Evolutionary conservation across 2,329 filamentous ascomycete genomes (phyloP).

Genomic region (Bipolaris victoriae): DNA sequence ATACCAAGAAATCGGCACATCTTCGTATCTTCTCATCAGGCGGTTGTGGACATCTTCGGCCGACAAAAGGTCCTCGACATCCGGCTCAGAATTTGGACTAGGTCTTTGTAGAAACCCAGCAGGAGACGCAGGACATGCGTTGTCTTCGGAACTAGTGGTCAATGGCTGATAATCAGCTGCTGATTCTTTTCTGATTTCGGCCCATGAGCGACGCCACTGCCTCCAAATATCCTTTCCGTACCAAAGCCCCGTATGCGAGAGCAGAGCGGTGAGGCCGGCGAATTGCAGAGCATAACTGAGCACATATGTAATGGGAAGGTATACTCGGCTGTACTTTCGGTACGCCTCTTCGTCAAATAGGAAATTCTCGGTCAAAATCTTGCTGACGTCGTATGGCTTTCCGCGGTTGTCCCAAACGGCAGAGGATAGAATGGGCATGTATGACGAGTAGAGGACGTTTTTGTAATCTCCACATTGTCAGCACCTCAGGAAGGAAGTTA

Average conservation of each 20-base stretch:
- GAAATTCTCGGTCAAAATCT: conserved; percentile 78
- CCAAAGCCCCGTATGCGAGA: conserved; percentile 84
- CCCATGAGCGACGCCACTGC: conserved; percentile 73
- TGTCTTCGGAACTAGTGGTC: conserved; percentile 43
- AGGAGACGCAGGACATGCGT: conserved; percentile 29
- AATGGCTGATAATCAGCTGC: conserved; percentile 45
- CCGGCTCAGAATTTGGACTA: conserved; percentile 46
- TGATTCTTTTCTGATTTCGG: conserved; percentile 60
- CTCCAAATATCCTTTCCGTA: conserved; percentile 82
- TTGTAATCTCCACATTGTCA: conserved; percentile 63
- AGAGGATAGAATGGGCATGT: conserved; percentile 84
- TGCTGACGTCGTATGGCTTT: conserved; percentile 78
- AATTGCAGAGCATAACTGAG: conserved; percentile 88
- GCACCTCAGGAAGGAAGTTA: not conserved
- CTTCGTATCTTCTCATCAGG: conserved; percentile 80
- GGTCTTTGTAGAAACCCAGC: conserved; percentile 25
- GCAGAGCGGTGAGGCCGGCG: conserved; percentile 76
- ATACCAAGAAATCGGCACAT: conserved; percentile 84
- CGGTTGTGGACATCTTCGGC: conserved; percentile 84
- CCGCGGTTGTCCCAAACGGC: conserved; percentile 87
- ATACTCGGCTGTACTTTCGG: conserved; percentile 80
- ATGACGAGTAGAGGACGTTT: conserved; percentile 80
- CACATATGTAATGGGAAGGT: conserved; percentile 85
- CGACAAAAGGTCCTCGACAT: conserved; percentile 62
- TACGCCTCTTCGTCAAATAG: conserved; percentile 80